Evolutionary conservation across 1,284 basidiomycete species (phyloP).

Genomic region (Fistulinella staudtii): DNA sequence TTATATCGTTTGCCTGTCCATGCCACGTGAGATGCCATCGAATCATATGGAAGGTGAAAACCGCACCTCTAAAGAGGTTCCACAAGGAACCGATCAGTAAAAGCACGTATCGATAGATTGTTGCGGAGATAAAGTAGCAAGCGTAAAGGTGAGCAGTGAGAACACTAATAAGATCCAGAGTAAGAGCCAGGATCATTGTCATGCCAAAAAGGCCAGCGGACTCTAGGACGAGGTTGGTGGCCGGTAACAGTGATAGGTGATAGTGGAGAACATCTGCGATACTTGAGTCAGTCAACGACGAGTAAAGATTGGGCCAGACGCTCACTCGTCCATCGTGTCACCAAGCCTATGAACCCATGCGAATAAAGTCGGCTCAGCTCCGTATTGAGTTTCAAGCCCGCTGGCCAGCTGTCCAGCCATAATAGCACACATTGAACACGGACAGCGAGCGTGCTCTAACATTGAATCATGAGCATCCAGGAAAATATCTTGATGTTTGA

Average conservation of each 20-base stretch:
- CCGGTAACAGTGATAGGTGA: constrained; percentile 22
- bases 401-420: constrained; percentile 96
- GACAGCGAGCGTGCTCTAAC: constrained; percentile 44
- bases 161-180: constrained; percentile 63
- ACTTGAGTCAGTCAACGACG: constrained; percentile 5
- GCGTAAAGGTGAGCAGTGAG: constrained; percentile 73
- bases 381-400: constrained; percentile 93
- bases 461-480: background rate
- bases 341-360: constrained; percentile 60
- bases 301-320: constrained; percentile 7
- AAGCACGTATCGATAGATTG: constrained; percentile 64
- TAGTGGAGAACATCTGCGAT: constrained; percentile 22
- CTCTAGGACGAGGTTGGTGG: constrained; percentile 41
- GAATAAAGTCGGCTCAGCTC: constrained; percentile 85
- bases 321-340: constrained; percentile 68
- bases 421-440: constrained; percentile 54
- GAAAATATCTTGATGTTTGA: background rate
- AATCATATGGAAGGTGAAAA: background rate
- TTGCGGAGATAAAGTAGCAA: constrained; percentile 65
- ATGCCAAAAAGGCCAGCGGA: constrained; percentile 60
- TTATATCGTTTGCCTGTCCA: constrained; percentile 81
- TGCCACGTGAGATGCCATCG: background rate
- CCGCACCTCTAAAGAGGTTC: constrained; percentile 89
- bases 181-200: constrained; percentile 65
- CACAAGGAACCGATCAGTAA: constrained; percentile 69